These are phyloP conservation scores for Fonsecaea nubica DNA, from an alignment of 2,329 filamentous ascomycete species.

Conservation along the genomic window DNA sequence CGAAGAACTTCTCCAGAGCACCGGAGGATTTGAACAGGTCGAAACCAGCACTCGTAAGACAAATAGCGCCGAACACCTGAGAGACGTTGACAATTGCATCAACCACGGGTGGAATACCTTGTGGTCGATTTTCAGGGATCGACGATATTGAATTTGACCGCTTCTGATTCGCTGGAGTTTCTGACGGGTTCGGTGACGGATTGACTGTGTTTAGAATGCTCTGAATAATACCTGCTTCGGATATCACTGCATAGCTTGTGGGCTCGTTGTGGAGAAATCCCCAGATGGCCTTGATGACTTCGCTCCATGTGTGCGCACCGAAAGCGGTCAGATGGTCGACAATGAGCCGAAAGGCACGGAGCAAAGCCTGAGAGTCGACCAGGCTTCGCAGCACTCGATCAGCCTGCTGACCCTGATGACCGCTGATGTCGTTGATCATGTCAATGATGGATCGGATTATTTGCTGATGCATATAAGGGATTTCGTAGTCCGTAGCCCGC, in stretches of 20 bases:
- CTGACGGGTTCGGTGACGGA: slow-evolving; percentile 45
- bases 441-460: slow-evolving; percentile 93
- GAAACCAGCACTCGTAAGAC: slow-evolving; percentile 84
- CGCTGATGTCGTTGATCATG: slow-evolving; percentile 94
- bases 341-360: slow-evolving; percentile 79
- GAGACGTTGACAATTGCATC: slow-evolving; percentile 90
- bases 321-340: slow-evolving; percentile 80
- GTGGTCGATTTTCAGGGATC: slow-evolving; percentile 55
- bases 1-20: slow-evolving; percentile 85
- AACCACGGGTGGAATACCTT: slow-evolving; percentile 81
- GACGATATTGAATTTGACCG: slow-evolving; percentile 44
- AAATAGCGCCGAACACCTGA: slow-evolving; percentile 89
- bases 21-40: slow-evolving; percentile 83
- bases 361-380: slow-evolving; percentile 86
- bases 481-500: slow-evolving; percentile 86
- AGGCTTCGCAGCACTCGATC: slow-evolving; percentile 90
- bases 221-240: slow-evolving; percentile 88
- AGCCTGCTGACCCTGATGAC: slow-evolving; percentile 79
- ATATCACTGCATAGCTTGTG: slow-evolving; percentile 94
- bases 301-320: slow-evolving; percentile 94
- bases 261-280: slow-evolving; percentile 99
- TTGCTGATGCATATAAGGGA: slow-evolving; percentile 91
- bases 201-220: slow-evolving; percentile 79
- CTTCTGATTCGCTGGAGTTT: slow-evolving; percentile 48
- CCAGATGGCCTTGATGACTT: slow-evolving; percentile 86